phyloP scores from a whole-genome alignment of 768 basidiomycete species.

The Boletus sp. region DNA sequence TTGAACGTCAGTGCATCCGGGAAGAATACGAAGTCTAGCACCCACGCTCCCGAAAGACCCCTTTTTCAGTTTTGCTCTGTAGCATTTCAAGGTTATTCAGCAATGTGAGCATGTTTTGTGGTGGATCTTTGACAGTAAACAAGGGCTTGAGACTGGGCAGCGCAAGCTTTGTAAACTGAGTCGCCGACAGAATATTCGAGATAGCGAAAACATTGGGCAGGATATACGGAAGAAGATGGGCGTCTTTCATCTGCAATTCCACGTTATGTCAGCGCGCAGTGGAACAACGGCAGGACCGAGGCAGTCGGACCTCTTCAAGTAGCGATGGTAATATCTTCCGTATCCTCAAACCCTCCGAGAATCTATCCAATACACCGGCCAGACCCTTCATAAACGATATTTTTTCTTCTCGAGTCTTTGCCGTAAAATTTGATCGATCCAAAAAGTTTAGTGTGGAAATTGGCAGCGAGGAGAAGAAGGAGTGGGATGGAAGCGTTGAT shows the following conservation, averaged over 20 bases:
- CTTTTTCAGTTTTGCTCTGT: constrained; percentile 85
- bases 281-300: neutral
- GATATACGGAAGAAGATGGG: constrained; percentile 88
- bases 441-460: constrained; percentile 96
- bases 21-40: constrained; percentile 8
- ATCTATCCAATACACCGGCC: constrained; percentile 71
- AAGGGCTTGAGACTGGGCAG: constrained; percentile 87
- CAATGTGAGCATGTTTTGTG: constrained; percentile 94
- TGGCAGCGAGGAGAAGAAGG: constrained; percentile 94
- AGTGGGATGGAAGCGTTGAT: constrained; percentile 71
- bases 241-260: constrained; percentile 80
- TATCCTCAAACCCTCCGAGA: constrained; percentile 81
- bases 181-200: constrained; percentile 66
- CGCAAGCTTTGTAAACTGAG: constrained; percentile 78
- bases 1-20: constrained; percentile 1
- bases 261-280: constrained; percentile 4
- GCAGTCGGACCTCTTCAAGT: constrained; percentile 76
- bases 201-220: constrained; percentile 95
- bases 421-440: constrained; percentile 91
- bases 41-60: constrained; percentile 85
- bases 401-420: constrained; percentile 93
- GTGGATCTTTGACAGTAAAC: constrained; percentile 89
- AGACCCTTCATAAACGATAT: constrained; percentile 94
- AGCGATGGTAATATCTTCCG: constrained; percentile 91
- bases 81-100: constrained; percentile 86